Percentiles rank a stretch among this genome's conserved stretches.
phyloP scores from a whole-genome alignment of 805 yeast species.

The Ogataea haglerorum region DNA sequence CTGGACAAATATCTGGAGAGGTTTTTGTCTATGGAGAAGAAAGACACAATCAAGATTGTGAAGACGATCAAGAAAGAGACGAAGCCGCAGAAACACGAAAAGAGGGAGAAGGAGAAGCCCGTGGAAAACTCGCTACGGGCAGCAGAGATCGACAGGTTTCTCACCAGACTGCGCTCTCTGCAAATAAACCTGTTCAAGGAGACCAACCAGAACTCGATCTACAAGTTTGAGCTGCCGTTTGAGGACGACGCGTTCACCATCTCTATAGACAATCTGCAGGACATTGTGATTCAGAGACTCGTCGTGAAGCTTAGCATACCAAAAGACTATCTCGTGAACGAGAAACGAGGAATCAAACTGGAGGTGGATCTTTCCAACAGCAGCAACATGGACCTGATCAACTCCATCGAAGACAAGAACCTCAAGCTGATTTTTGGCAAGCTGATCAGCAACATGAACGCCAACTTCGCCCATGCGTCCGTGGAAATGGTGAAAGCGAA shows the following conservation, averaged over 20 bases:
- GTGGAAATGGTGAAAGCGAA: slow-evolving; percentile 17
- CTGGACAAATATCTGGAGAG: slow-evolving; percentile 57
- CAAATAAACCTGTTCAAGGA: slow-evolving; percentile 24
- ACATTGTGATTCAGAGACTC: slow-evolving; percentile 25
- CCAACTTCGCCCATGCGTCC: slow-evolving; percentile 28
- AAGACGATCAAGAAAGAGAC: slow-evolving; percentile 18
- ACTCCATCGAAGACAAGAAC: slow-evolving; percentile 28
- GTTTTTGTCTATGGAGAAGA: slow-evolving; percentile 56
- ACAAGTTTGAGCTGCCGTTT: slow-evolving; percentile 26
- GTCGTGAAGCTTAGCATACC: slow-evolving; percentile 33
- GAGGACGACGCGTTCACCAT: slow-evolving; percentile 28
- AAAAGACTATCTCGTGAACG: slow-evolving; percentile 29
- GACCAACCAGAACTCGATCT: slow-evolving; percentile 29
- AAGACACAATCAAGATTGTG: slow-evolving; percentile 60
- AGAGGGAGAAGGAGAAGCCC: slow-evolving; percentile 1
- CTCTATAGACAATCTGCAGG: slow-evolving; percentile 29
- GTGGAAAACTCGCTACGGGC: not conserved
- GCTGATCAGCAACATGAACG: slow-evolving; percentile 28
- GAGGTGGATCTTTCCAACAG: slow-evolving; percentile 33
- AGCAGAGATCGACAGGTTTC: slow-evolving; percentile 23
- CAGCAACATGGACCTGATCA: slow-evolving; percentile 26
- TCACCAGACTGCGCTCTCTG: slow-evolving; percentile 19
- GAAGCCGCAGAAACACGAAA: slow-evolving; percentile 7
- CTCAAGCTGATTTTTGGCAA: slow-evolving; percentile 32
- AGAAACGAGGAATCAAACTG: slow-evolving; percentile 20